Percentiles rank a stretch among this genome's conserved stretches.
Conservation (phyloP, 2,329 filamentous ascomycete genomes). For the Tothia fuscella region DNA sequence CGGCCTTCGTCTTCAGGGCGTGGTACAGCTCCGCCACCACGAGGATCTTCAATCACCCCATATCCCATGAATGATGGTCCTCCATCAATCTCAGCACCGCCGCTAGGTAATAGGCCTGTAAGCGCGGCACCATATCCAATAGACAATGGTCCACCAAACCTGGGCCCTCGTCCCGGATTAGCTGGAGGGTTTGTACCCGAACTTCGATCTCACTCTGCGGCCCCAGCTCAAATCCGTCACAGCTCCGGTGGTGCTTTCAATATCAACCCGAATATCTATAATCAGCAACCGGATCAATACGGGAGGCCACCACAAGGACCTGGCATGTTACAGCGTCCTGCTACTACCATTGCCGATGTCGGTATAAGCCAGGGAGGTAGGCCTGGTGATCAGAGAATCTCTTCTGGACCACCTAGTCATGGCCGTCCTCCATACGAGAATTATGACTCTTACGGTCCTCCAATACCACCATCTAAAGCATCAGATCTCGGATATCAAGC, state of each 20-base stretch:
- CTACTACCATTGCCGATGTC: constrained; percentile 3
- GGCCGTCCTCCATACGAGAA: not conserved
- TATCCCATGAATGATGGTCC: constrained; percentile 34
- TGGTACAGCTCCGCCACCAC: constrained; percentile 16
- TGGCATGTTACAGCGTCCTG: constrained; percentile 5
- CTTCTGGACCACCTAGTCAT: not conserved
- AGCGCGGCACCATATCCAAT: constrained; percentile 59
- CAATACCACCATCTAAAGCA: not conserved
- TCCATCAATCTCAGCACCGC: no score
- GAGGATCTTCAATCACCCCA: constrained; percentile 27
- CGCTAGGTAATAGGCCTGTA: constrained; percentile 31
- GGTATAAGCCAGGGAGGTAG: not conserved
- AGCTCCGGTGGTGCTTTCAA: constrained; percentile 35
- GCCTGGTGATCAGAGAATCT: not conserved
- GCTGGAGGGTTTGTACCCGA: constrained; percentile 30
- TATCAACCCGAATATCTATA: constrained; percentile 36
- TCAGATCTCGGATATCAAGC: constrained; percentile 2
- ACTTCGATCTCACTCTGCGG: constrained; percentile 35
- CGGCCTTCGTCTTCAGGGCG: constrained; percentile 17
- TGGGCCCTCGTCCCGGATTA: constrained; percentile 17
- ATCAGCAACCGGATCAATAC: constrained; percentile 6
- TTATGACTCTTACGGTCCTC: no score
- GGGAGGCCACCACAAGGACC: not conserved
- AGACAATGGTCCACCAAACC: constrained; percentile 45
- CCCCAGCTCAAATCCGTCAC: constrained; percentile 42